phyloP scores from a whole-genome alignment of 805 yeast genomes.

The Yarrowia divulgata region DNA sequence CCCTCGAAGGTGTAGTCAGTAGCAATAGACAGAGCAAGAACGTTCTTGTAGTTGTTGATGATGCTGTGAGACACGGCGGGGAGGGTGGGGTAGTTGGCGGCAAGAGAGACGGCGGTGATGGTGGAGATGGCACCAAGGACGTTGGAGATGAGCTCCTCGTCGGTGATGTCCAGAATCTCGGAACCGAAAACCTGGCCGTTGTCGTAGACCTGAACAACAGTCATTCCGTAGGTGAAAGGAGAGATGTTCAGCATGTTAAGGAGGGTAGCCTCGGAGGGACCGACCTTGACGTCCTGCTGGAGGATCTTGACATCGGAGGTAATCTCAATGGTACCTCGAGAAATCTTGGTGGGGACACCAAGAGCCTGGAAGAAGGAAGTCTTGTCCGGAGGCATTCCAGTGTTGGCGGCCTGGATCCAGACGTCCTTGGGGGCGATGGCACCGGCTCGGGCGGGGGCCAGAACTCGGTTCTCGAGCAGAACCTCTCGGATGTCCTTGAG shows the following conservation, averaged over 20 bases:
- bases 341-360: slow-evolving; percentile 99
- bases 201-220: slow-evolving; percentile 96
- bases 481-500: slow-evolving; percentile 90
- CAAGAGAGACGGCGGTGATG: slow-evolving; percentile 96
- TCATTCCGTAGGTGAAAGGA: slow-evolving; percentile 99
- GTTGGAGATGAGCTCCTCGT: slow-evolving; percentile 92
- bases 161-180: slow-evolving; percentile 96
- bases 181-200: slow-evolving; percentile 98
- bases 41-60: slow-evolving; percentile 99
- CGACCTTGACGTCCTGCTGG: slow-evolving; percentile 84
- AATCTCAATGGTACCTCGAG: slow-evolving; percentile 99
- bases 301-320: slow-evolving; percentile 96
- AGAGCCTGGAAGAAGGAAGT: slow-evolving; percentile 99
- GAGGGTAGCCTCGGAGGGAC: slow-evolving; percentile 98
- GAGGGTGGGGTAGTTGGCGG: slow-evolving; percentile 98
- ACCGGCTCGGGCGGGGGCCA: slow-evolving; percentile 99
- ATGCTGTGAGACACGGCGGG: slow-evolving; percentile 99
- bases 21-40: slow-evolving; percentile 96
- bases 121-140: slow-evolving; percentile 89
- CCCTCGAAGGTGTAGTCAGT: slow-evolving; percentile 99
- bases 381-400: slow-evolving; percentile 99
- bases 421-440: slow-evolving; percentile 98
- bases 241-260: slow-evolving; percentile 99
- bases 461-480: slow-evolving; percentile 90
- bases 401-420: slow-evolving; percentile 98